Base-by-base conservation (phyloP, 306 rosid genomes). In the Cotoneaster glaucophyllus region DNA sequence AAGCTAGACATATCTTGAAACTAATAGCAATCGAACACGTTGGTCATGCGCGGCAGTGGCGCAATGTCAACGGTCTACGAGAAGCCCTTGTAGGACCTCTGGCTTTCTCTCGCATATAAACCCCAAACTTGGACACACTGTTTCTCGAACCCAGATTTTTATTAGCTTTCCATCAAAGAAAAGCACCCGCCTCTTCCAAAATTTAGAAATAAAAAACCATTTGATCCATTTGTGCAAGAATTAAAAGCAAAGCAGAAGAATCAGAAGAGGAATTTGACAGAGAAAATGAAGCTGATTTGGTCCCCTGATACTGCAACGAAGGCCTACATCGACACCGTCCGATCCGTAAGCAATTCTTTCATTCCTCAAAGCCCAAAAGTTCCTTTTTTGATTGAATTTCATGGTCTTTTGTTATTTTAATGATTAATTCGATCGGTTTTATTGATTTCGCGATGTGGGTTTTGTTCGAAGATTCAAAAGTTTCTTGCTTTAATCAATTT, bases 301-400 rank as follows among this genome's bases (percentile, higher is more conserved):
- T 95, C 97, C 1, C 96, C 97, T 4, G 99, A 95, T 32, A 87
- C 80, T 37, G 99, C 99, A 69, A 84, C 92, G 11, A 89, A 84
- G 48, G 92, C 99, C 74, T 95, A 95, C 84, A 85, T 95, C 82
- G 92, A 90, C 48, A 92, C 99, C 11, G 97, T 95, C 72, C 83
- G 85, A 92, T 83, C 90, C 0, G 92, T 92, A 82, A 88, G 93
- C 29, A 68, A 66, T 32, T 56, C 11, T 69, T 25, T 56, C 11
- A 1, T 15, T 14, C 17, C 6, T 59, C 19, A 11, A 25, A 59
- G 5, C 2, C 45, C 19, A 11, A 25, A 59, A 12, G 11, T 31
- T 8, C 61, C 3, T 34, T 22, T n/a, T 75, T 67, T 8, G 1
- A n/a, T 15, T 2, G 21, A 26, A 21, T 29, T 24, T 26, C 12